Evolutionary conservation across 169 alveolate species (phyloP).

Genomic region (Neospora caninum): DNA sequence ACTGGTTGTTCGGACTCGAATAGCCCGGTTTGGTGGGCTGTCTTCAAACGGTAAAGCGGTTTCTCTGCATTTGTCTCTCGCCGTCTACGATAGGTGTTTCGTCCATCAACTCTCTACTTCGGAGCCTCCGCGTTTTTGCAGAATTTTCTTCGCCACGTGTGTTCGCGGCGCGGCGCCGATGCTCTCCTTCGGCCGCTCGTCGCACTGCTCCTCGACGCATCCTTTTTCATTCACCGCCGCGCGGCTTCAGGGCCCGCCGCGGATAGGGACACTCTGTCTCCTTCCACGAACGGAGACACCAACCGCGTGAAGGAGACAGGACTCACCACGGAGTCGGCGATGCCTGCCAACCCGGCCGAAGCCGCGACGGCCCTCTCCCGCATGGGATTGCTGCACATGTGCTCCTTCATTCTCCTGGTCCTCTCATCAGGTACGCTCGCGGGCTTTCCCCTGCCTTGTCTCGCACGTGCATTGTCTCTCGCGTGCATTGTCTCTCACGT

Average conservation of each 20-base stretch:
- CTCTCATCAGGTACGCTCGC: constrained; percentile 48
- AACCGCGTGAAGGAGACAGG: background rate
- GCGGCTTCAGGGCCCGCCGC: background rate
- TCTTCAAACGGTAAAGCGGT: no score
- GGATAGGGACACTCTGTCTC: background rate
- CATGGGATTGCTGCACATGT: constrained; percentile 56
- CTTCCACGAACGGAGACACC: background rate
- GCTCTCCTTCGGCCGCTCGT: background rate
- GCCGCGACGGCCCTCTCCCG: background rate
- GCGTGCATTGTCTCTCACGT: no score
- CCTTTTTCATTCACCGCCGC: constrained; percentile 4
- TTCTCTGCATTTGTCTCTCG: no score
- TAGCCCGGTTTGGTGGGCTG: no score
- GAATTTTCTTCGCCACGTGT: background rate
- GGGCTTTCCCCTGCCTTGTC: background rate
- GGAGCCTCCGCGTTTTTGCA: background rate
- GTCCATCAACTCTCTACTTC: no score
- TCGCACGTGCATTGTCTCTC: background rate
- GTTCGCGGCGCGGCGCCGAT: background rate
- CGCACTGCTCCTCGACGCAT: constrained; percentile 20
- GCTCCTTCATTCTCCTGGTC: constrained; percentile 46
- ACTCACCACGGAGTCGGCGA: background rate
- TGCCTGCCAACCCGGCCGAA: background rate
- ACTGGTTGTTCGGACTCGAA: no score
- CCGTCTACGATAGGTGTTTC: no score